Evolutionary conservation across 768 basidiomycete genomes (phyloP).

Genomic region (Termitomyces sp.): DNA sequence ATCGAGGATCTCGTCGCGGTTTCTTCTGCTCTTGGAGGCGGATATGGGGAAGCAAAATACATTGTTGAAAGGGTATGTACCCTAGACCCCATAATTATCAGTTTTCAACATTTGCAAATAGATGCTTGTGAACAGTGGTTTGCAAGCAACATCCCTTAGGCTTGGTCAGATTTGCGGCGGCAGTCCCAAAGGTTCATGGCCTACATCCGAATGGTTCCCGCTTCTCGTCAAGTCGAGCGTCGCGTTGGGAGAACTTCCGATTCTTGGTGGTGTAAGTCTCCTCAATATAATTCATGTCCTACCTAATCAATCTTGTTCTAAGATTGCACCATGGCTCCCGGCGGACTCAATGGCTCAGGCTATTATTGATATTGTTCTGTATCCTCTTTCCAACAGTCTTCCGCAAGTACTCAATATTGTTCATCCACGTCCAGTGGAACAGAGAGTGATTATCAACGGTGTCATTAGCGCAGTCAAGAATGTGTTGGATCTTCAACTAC

Average conservation of each 20-base stretch:
- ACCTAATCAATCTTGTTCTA: neutral
- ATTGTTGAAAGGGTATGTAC: neutral
- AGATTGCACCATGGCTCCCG: conserved; percentile 1
- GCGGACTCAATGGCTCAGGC: neutral
- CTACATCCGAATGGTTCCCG: neutral
- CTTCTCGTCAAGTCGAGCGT: neutral
- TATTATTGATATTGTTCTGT: neutral
- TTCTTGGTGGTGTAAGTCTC: conserved; percentile 1
- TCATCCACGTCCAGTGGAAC: neutral
- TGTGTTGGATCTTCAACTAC: neutral
- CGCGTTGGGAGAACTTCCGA: neutral
- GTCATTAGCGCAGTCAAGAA: neutral
- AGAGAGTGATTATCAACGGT: neutral
- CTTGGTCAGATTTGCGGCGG: conserved; percentile 3
- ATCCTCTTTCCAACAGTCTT: neutral
- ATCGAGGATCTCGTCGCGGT: neutral
- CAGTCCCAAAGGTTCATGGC: neutral
- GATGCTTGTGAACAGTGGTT: neutral
- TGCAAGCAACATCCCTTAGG: neutral
- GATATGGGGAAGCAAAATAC: conserved; percentile 6
- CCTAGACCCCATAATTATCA: neutral
- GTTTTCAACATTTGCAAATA: neutral
- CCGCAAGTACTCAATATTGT: neutral
- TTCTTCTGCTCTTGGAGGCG: conserved; percentile 2
- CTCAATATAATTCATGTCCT: neutral